Percentiles rank a stretch among this genome's conserved stretches.
Evolutionary conservation across 306 rosid species (phyloP).

Genomic region (Pyrus pyrifolia): DNA sequence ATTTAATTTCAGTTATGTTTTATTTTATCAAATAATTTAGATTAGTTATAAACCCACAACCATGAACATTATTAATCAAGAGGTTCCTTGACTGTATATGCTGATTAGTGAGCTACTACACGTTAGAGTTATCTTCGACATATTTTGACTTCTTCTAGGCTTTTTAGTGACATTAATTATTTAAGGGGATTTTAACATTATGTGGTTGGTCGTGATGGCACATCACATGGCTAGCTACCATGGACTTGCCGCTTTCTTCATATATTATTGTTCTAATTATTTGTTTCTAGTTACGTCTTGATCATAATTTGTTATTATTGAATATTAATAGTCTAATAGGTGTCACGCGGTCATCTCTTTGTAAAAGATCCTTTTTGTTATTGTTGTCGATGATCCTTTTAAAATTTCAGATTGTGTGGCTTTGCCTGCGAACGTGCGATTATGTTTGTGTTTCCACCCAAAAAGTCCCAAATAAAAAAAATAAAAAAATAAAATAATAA

Average conservation of each 20-base stretch:
- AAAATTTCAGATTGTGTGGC: neutral
- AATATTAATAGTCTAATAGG: neutral
- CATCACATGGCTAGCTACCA: neutral
- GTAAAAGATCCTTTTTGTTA: neutral
- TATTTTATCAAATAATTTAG: neutral
- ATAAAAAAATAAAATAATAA: too few relatives aligned
- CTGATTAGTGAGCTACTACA: neutral
- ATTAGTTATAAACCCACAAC: too few relatives aligned
- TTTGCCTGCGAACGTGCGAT: neutral
- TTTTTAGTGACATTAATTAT: neutral
- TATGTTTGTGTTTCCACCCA: neutral
- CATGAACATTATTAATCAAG: too few relatives aligned
- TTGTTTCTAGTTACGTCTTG: neutral
- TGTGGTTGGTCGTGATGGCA: neutral
- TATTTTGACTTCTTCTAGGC: conserved; percentile 14
- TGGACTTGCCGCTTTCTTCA: neutral
- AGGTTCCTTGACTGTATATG: too few relatives aligned
- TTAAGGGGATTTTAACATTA: neutral
- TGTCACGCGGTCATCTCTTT: neutral
- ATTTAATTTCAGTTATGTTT: neutral
- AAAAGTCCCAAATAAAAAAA: neutral
- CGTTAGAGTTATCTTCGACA: neutral
- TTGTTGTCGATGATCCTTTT: neutral
- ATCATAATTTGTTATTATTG: neutral
- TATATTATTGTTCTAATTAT: neutral